Base-by-base conservation (phyloP, 1,139 yeast species). In the Nakaseomyces uthaithaninus region DNA sequence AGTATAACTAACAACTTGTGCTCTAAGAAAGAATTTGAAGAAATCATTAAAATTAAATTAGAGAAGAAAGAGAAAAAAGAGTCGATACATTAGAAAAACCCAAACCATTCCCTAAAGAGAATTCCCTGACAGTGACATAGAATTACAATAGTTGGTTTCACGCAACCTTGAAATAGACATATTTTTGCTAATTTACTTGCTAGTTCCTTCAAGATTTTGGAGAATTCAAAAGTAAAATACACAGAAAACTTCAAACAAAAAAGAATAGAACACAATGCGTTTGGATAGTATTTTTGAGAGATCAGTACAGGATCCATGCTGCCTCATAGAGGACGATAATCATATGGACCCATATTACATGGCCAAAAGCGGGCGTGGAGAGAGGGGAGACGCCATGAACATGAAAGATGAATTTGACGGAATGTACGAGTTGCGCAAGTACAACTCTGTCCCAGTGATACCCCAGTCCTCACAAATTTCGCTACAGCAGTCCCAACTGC, bases 291-390 rank as follows among this genome's bases (percentile, higher is more conserved):
- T 37, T 20, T 37, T 37, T 26, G 40, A 37, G 18, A 30, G 40
- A 19, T 30, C 36, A n/a, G 40, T 37, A 10, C 40, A 37, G 31
- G 40, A 37, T 27, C 40, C 40, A 6, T 37, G 40, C 17, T 37
- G 40, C 14, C 22, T 31, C 15, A 7, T 31, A 3, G 35, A 31
- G 4, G 35, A 31, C 20, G 35, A 31, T 4, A 6, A 16, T 16
- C 24, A 24, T 22, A 17, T 18, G 33, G 12, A 28, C 20, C 24
- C 25, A 11, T 30, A 30, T 11, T 11, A n/a, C 30, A 4, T 14
- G 4, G 30, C 8, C 11, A 15, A 27, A 15, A 12, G 30, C 12
- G n/a, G 22, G 12, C 20, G 37, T 10, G 15, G 28, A 35, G 23
- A 16, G n/a, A 17, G 18, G 12, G 12, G 27, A 17, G 14, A 33